Conservation (phyloP, 2,329 filamentous ascomycete species). For the Pleomassaria siparia region DNA sequence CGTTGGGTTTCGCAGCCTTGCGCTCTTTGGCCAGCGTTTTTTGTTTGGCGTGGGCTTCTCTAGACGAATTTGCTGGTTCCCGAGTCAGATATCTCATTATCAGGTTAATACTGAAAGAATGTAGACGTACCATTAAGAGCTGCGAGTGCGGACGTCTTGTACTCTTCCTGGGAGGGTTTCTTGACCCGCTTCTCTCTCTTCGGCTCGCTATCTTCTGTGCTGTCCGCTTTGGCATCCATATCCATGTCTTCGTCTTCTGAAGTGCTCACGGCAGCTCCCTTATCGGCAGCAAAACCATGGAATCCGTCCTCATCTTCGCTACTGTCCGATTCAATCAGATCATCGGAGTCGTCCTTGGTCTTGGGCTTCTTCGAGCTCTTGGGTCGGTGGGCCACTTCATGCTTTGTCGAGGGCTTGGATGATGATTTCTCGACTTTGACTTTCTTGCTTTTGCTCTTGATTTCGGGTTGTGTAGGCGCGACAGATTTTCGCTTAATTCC, state of each 20-base stretch:
- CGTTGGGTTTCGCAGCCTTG: conserved; percentile 89
- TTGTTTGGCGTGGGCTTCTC: conserved; percentile 91
- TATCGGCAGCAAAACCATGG: conserved; percentile 34
- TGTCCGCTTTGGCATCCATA: conserved; percentile 16
- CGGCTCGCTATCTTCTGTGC: conserved; percentile 2
- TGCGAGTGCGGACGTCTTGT: conserved; percentile 16
- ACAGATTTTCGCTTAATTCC: conserved; percentile 39
- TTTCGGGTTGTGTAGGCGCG: conserved; percentile 18
- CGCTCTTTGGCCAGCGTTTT: conserved; percentile 85
- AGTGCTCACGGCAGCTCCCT: conserved; percentile 1
- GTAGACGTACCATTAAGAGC: conserved; percentile 28
- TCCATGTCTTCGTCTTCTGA: conserved; percentile 21
- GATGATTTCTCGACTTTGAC: conserved; percentile 37
- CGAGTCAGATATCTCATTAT: conserved; percentile 17
- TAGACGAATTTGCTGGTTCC: conserved; percentile 65
- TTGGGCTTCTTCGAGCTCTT: conserved; percentile 35
- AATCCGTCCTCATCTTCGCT: conserved; percentile 41
- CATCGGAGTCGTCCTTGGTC: conserved; percentile 28
- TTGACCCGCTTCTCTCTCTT: conserved; percentile 20
- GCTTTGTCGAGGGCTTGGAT: conserved; percentile 28
- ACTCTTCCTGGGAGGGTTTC: conserved; percentile 7
- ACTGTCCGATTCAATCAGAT: conserved; percentile 38
- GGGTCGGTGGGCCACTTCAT: conserved; percentile 24
- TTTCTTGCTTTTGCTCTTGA: conserved; percentile 41
- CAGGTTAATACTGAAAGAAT: background rate